Percentiles rank a stretch among this genome's conserved stretches.
Conservation (phyloP, 345 rosid species). For the Eucalyptus erythrocorys region DNA sequence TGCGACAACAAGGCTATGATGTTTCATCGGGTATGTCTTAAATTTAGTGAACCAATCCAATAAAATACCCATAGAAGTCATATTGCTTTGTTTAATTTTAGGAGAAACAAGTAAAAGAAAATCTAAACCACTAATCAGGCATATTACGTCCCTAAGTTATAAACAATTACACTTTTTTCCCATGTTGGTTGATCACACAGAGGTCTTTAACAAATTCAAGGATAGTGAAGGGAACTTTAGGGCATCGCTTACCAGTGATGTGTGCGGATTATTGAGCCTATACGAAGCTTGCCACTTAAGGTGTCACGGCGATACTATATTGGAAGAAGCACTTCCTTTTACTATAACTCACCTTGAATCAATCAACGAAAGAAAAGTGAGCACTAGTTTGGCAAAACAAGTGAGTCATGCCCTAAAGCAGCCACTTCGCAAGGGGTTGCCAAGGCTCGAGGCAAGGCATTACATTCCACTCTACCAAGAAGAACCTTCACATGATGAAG, state of each 20-base stretch:
- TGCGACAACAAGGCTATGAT: not conserved
- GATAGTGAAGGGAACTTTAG: not conserved
- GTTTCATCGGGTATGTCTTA: not conserved
- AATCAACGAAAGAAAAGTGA: not conserved
- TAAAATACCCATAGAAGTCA: not conserved
- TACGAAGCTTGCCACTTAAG: constrained; percentile 24
- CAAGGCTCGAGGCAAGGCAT: not conserved
- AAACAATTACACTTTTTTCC: not conserved
- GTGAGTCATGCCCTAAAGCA: not conserved
- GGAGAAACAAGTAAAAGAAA: not conserved
- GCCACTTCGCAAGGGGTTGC: not conserved
- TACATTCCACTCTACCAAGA: not conserved
- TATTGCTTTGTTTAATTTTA: not conserved
- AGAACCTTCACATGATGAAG: not conserved
- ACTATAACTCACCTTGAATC: constrained; percentile 1
- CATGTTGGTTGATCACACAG: not conserved
- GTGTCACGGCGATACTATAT: constrained; percentile 7
- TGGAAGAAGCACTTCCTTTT: constrained; percentile 21
- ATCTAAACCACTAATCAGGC: not conserved
- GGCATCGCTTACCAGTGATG: not conserved
- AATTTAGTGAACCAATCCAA: not conserved
- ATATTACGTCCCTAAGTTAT: not conserved
- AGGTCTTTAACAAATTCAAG: constrained; percentile 10
- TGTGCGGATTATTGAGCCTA: constrained; percentile 9
- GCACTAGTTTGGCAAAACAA: not conserved